Base-by-base conservation (phyloP, 1,284 basidiomycete species). In the Amylostereum areolatum region DNA sequence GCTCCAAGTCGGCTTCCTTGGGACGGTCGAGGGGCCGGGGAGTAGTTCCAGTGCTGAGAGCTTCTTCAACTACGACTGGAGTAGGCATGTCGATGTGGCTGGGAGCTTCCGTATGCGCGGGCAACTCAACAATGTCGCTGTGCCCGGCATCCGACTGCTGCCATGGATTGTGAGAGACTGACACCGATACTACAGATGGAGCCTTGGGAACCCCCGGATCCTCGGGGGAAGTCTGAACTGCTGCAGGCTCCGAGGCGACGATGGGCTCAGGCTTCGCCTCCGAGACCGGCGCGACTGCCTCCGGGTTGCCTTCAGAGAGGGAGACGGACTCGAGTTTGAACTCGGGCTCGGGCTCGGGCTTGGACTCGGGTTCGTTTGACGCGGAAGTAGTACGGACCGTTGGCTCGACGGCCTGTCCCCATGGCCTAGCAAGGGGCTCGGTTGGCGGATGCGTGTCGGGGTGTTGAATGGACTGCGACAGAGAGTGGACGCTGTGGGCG, bases 291-390 rank as follows among this genome's bases (percentile, higher is more conserved):
- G 49, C 9, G 37, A 51, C 50, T 37, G 52, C 37, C 12, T 53
- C 52, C 3, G 55, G 45, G 3, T 62, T 65, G 3, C 68, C 67
- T 49, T 70, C 67, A 3, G 40, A n/a, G 33, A 65, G 46, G 65
- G 60, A 7, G 65, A 35, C 34, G n/a, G 34, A n/a, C 34, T 8
- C 8, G 8, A 8, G 9, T 35, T 35, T n/a, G 8, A 35, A 65
- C 18, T 34, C 32, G n/a, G 33, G 28, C 40, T 36, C n/a, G 35
- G 34, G n/a, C 8, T 35, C 34, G 8, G 8, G 34, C n/a, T 35
- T 35, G 34, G 9, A 65, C 18, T 34, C 32, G 11, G 30, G 18
- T 18, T 18, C 18, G 18, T 18, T 24, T 34, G 27, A 12, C 31
- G 43, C 36, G 25, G 55, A 57, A 12, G 47, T 36, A 34, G 40